These are phyloP conservation scores for Calonectria pauciramosa DNA, from an alignment of 2,329 filamentous ascomycete species.

Conservation along the genomic window DNA sequence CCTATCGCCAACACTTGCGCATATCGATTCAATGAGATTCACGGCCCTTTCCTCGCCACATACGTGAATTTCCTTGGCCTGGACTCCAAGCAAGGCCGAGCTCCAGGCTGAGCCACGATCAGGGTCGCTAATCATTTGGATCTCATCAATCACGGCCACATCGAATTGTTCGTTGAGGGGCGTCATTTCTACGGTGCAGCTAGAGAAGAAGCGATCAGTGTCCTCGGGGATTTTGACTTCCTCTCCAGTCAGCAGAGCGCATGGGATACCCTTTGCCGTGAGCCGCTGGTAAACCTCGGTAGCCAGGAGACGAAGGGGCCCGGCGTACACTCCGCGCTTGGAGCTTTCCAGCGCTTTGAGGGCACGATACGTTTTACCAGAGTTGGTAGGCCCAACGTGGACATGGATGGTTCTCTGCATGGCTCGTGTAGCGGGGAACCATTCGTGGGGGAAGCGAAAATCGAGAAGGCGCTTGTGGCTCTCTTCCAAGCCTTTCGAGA, in stretches of 20 bases:
- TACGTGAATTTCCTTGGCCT: slow-evolving; percentile 90
- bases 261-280: slow-evolving; percentile 80
- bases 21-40: slow-evolving; percentile 82
- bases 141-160: slow-evolving; percentile 97
- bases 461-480: slow-evolving; percentile 80
- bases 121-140: slow-evolving; percentile 91
- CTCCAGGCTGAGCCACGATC: slow-evolving; percentile 96
- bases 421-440: slow-evolving; percentile 87
- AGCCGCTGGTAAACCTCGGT: slow-evolving; percentile 96
- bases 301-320: slow-evolving; percentile 88
- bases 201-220: slow-evolving; percentile 73
- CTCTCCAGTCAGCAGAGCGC: slow-evolving; percentile 90
- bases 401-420: slow-evolving; percentile 88
- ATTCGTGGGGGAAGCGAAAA: slow-evolving; percentile 89
- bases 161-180: slow-evolving; percentile 73
- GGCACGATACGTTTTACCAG: slow-evolving; percentile 97
- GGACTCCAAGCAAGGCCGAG: slow-evolving; percentile 86
- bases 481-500: slow-evolving; percentile 68
- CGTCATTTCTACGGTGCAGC: slow-evolving; percentile 95
- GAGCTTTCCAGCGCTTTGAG: slow-evolving; percentile 85
- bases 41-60: slow-evolving; percentile 92
- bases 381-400: slow-evolving; percentile 97
- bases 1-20: slow-evolving; percentile 84
- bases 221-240: slow-evolving; percentile 80
- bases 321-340: slow-evolving; percentile 86